Conservation (phyloP, 768 basidiomycete genomes). For the Lyophyllum atratum region DNA sequence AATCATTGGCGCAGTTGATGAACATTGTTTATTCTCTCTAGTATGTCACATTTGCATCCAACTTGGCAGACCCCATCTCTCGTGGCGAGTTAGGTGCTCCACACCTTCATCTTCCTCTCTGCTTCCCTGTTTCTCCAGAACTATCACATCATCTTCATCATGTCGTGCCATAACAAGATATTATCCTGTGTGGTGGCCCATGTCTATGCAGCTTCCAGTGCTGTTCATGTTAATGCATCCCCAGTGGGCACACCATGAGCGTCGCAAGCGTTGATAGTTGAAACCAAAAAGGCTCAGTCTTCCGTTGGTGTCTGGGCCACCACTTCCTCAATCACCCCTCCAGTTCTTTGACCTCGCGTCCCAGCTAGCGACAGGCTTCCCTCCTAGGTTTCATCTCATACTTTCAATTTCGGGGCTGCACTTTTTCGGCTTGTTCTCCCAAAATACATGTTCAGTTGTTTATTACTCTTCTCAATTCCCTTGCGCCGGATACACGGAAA, state of each 20-base stretch:
- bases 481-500: constrained; percentile 10
- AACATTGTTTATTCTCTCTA: not conserved
- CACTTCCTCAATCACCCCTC: not conserved
- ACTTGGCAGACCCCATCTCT: not conserved
- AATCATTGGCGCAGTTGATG: not conserved
- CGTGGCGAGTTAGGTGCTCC: not conserved
- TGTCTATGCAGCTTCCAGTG: not conserved
- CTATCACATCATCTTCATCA: not conserved
- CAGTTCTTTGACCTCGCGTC: not conserved
- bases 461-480: not conserved
- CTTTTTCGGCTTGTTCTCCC: not conserved
- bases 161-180: not conserved
- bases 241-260: not conserved
- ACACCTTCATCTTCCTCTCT: not conserved
- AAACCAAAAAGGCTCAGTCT: not conserved
- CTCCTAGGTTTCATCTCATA: not conserved
- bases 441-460: not conserved
- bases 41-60: not conserved
- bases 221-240: not conserved
- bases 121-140: not conserved
- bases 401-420: not conserved
- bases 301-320: not conserved
- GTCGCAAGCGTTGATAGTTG: not conserved
- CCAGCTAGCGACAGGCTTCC: not conserved
- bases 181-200: not conserved